Evolutionary conservation across 495 filamentous ascomycete genomes (phyloP), one percentile per base, ranked within the genome.

Genomic region (Penicillium daleae): DNA sequence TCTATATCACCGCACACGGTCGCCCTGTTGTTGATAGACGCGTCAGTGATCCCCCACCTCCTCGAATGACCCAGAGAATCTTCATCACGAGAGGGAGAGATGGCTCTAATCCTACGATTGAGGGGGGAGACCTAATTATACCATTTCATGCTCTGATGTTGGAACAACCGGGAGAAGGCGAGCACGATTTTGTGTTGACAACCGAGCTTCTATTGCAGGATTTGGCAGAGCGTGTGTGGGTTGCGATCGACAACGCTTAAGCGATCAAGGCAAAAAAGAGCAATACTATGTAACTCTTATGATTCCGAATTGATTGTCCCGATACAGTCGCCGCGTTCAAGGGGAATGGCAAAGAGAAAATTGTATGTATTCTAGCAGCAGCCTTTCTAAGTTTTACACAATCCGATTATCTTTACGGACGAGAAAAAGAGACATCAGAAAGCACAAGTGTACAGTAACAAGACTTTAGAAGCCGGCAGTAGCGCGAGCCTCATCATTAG

Each of bases 391-490:
- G 27, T 35, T 35, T 32, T 54, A 54, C 51, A 54, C 3, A 31
- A 52, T 33, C 48, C 37, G 37, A 40, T 31, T 64, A 61, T 60
- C 53, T 65, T 50, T 56, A 68, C 10, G 55, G 9, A 55, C 19
- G 37, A 17, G 22, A 56, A 31, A 7, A 27, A 44, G 46, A 22
- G 35, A 49, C 13, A 22, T 0, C 24, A 31, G 3, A 61, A 21
- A 40, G 56, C 24, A 62, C 6, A 19, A 50, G 49, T 59, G 53
- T 39, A 56, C 12, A 33, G 53, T 61, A 46, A 22, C 35, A 49
- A 26, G n/a, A n/a, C n/a, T 68, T 69, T 77, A 81, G 57, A 72
- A 78, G 9, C 78, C 79, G 61, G 78, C 70, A 27, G 59, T 55
- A n/a, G 64, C 56, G 49, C 74, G 75, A 46, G 76, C 74, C 42